phyloP scores from a whole-genome alignment of 352 stramenopile genomes.

The Phytopythium vexans region DNA sequence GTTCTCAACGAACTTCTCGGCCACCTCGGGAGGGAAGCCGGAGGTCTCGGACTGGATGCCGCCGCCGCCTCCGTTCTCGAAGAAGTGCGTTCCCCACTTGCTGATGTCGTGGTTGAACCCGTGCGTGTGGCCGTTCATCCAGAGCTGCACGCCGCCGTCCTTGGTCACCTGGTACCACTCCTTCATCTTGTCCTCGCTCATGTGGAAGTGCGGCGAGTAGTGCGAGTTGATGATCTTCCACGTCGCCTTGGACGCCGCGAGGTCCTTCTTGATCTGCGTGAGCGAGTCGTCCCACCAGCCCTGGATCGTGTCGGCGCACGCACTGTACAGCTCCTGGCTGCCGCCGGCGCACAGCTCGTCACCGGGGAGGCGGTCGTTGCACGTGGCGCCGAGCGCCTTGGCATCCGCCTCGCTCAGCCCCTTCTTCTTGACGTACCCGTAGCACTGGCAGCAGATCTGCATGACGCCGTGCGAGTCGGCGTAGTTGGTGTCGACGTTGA shows the following conservation, averaged over 20 bases:
- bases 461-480: constrained; percentile 81
- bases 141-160: constrained; percentile 68
- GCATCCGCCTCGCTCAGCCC: constrained; percentile 34
- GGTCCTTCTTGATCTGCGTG: constrained; percentile 60
- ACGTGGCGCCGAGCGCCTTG: constrained; percentile 61
- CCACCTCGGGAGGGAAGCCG: constrained; percentile 60
- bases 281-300: constrained; percentile 79
- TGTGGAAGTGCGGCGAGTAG: constrained; percentile 89
- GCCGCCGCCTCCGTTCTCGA: constrained; percentile 83
- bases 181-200: constrained; percentile 88
- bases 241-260: constrained; percentile 65
- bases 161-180: constrained; percentile 85
- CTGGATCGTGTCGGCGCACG: constrained; percentile 71
- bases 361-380: constrained; percentile 61
- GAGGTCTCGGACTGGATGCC: constrained; percentile 87
- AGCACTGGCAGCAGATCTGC: constrained; percentile 88
- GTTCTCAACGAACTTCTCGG: constrained; percentile 78
- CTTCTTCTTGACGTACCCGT: constrained; percentile 78
- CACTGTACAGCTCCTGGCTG: constrained; percentile 65
- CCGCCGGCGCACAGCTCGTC: constrained; percentile 74
- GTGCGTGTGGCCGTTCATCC: constrained; percentile 85
- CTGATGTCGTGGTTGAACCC: constrained; percentile 87
- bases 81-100: constrained; percentile 86
- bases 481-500: constrained; percentile 87
- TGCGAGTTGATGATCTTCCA: constrained; percentile 90